Base-by-base conservation (phyloP, 2,329 filamentous ascomycete species). In the Hypocrella siamensis region DNA sequence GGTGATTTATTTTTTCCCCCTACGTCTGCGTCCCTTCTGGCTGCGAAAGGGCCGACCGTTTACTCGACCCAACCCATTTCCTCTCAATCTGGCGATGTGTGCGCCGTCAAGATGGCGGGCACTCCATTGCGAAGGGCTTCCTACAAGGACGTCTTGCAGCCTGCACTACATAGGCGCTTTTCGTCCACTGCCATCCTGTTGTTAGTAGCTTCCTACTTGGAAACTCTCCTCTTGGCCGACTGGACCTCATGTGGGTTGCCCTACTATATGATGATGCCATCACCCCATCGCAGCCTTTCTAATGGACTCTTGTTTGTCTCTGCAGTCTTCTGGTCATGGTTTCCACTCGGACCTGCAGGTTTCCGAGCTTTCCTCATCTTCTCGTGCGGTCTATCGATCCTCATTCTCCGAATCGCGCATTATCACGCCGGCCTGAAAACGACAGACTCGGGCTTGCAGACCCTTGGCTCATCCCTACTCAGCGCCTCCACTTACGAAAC, bases 141-240 rank as follows among this genome's bases (percentile, higher is more conserved):
- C 30, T 93, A 93, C 58, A 79, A 84, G 63, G 83, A 93, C 60
- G 92, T 92, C 54, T 61, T 94, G 43, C 92, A 88, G 38, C 86
- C 88, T 31, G 77, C 80, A 32, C 63, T 94, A 40, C 88, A 96
- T 55, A 70, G 81, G 46, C 74, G 85, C 46, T 96, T 94, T 57
- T 78, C 79, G 30, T 76, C 75, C 40, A 84, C 83, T 10, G 79
- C 79, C 30, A 66, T 70, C 11, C 60, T 82, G 39, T 63, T 85
- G 11, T 58, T 90, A 8, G 57, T 65, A 30, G 62, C 84, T 34
- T 83, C 82, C 48, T 93, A 90, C 52, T 33, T 70, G 24, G 71
- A 83, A 48, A 70, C 84, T 30, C 56, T 90, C 32, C 52, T 75
- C 34, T 66, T 93, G 40, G 75, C 79, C 14, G 63, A 67, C 40